Evolutionary conservation across 352 stramenopile genomes (phyloP).

Genomic region (Globisporangium paddicum): DNA sequence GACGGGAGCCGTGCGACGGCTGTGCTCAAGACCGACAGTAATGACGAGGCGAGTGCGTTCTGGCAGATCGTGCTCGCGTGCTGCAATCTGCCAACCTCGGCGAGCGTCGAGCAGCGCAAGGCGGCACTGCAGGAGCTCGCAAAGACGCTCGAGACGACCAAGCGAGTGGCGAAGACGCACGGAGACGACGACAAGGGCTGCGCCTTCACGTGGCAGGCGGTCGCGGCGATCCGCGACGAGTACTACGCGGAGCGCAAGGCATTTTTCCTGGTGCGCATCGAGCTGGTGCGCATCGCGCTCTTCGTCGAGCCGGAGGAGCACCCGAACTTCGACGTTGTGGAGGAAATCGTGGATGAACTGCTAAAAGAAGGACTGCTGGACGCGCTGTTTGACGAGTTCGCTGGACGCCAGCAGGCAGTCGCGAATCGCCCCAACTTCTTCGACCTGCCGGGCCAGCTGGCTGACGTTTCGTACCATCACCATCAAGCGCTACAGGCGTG

Average conservation of each 20-base stretch:
- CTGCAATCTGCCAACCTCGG: slow-evolving; percentile 29
- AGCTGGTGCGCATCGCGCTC: slow-evolving; percentile 38
- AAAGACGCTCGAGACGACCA: slow-evolving; percentile 1
- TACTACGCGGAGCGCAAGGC: slow-evolving; percentile 38
- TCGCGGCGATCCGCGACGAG: slow-evolving; percentile 18
- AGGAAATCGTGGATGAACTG: slow-evolving; percentile 41
- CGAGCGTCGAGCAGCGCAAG: slow-evolving; percentile 16
- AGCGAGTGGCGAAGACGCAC: slow-evolving; percentile 1
- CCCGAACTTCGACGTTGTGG: slow-evolving; percentile 23
- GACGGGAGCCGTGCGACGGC: slow-evolving; percentile 4
- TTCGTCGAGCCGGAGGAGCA: slow-evolving; percentile 24
- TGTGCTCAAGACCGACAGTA: not conserved
- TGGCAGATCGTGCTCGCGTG: slow-evolving; percentile 28
- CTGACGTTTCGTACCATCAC: slow-evolving; percentile 10
- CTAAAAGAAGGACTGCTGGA: slow-evolving; percentile 52
- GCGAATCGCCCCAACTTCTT: slow-evolving; percentile 29
- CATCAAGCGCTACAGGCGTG: slow-evolving; percentile 32
- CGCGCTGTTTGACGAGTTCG: slow-evolving; percentile 52
- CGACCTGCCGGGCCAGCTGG: slow-evolving; percentile 15
- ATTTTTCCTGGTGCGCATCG: slow-evolving; percentile 54
- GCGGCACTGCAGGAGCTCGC: slow-evolving; percentile 19
- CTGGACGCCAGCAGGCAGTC: slow-evolving; percentile 26
- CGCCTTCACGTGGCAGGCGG: slow-evolving; percentile 16
- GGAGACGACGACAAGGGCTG: not conserved
- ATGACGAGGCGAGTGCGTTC: slow-evolving; percentile 10